These are phyloP conservation scores for Lasiodiplodia theobromae DNA, from an alignment of 2,329 filamentous ascomycete genomes.

Conservation along the genomic window DNA sequence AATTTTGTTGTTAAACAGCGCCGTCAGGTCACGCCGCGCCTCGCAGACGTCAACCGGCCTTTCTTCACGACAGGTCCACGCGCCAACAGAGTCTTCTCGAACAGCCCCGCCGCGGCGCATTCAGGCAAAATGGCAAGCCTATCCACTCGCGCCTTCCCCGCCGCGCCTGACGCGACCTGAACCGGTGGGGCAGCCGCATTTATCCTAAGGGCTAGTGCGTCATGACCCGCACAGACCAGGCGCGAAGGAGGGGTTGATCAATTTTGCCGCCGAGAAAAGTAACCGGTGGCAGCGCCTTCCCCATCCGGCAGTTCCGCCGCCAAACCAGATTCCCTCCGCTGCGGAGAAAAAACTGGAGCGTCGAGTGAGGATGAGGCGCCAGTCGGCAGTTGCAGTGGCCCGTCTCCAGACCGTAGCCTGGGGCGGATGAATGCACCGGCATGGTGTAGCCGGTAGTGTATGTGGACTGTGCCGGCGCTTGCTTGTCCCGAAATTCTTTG, in stretches of 20 bases:
- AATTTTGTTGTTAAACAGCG: neutral
- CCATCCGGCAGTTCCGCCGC: slow-evolving; percentile 1
- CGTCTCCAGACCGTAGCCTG: neutral
- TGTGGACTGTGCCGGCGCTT: neutral
- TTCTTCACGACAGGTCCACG: neutral
- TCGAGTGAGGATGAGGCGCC: slow-evolving; percentile 7
- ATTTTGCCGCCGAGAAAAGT: slow-evolving; percentile 23
- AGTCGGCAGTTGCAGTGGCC: slow-evolving; percentile 12
- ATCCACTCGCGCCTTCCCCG: slow-evolving; percentile 11
- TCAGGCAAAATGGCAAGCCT: slow-evolving; percentile 23
- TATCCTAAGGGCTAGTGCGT: slow-evolving; percentile 21
- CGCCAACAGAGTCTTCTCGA: slow-evolving; percentile 20
- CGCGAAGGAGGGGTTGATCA: slow-evolving; percentile 17
- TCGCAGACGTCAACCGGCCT: slow-evolving; percentile 5
- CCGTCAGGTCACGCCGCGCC: neutral
- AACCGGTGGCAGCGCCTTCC: slow-evolving; percentile 12
- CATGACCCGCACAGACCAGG: slow-evolving; percentile 19
- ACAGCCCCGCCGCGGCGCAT: slow-evolving; percentile 9
- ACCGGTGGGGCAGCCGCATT: slow-evolving; percentile 18
- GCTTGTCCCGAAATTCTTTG: neutral
- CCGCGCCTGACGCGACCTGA: slow-evolving; percentile 12
- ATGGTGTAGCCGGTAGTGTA: neutral
- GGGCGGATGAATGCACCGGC: neutral
- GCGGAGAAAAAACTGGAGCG: slow-evolving; percentile 14
- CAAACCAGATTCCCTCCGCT: slow-evolving; percentile 4